phyloP scores from a whole-genome alignment of 2,329 filamentous ascomycete species.

The Fusarium paranaense region DNA sequence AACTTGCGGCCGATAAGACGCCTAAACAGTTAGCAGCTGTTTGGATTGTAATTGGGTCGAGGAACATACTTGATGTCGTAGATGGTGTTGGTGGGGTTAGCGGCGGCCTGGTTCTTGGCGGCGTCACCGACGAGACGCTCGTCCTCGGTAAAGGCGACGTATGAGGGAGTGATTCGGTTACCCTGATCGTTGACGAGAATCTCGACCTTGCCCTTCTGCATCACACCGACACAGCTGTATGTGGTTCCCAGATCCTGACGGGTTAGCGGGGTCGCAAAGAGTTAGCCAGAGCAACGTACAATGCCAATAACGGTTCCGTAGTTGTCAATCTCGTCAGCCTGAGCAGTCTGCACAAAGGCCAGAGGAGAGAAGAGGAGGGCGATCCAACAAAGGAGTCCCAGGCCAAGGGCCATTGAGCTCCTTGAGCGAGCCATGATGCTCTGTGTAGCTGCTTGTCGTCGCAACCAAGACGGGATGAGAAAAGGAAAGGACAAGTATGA shows the following conservation, averaged over 20 bases:
- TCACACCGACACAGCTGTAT: conserved; percentile 91
- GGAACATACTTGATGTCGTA: conserved; percentile 82
- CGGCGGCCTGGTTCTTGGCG: conserved; percentile 92
- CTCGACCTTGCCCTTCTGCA: conserved; percentile 95
- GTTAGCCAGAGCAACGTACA: conserved; percentile 58
- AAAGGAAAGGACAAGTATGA: conserved; percentile 42
- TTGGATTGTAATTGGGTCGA: conserved; percentile 32
- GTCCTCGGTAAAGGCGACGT: conserved; percentile 96
- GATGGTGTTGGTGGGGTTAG: conserved; percentile 81
- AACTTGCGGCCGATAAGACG: conserved; percentile 89
- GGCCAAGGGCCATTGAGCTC: conserved; percentile 79
- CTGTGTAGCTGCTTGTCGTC: conserved; percentile 35
- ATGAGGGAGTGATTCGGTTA: conserved; percentile 95
- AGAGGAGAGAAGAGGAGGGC: conserved; percentile 89
- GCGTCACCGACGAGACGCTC: conserved; percentile 97
- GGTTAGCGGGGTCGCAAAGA: conserved; percentile 27
- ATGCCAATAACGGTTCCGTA: conserved; percentile 95
- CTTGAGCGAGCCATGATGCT: conserved; percentile 67
- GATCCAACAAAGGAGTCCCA: conserved; percentile 93
- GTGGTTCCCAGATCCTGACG: conserved; percentile 85
- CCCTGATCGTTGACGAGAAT: conserved; percentile 97
- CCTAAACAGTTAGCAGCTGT: conserved; percentile 57
- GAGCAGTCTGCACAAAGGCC: conserved; percentile 83
- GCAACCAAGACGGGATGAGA: conserved; percentile 36
- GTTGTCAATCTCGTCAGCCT: conserved; percentile 78